A percentile compares a stretch with the other conserved stretches of the same genome.
Conservation (phyloP, 2,329 filamentous ascomycete genomes). For the Phoma herbarum region DNA sequence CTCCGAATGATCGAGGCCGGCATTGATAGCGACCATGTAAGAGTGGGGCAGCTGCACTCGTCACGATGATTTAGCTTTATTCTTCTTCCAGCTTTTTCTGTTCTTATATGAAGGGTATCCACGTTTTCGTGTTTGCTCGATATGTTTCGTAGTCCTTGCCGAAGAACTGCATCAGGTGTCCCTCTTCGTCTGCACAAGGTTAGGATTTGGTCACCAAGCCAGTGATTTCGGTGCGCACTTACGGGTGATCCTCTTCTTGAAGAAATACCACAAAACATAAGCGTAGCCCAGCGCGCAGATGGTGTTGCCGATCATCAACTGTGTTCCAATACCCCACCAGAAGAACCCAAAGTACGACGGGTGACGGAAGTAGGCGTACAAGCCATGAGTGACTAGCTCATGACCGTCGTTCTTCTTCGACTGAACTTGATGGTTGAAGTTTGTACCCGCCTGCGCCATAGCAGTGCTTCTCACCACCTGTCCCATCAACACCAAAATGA, state of each 20-base stretch:
- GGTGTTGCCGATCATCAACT: conserved; percentile 85
- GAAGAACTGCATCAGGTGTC: conserved; percentile 81
- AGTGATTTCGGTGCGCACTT: conserved; percentile 42
- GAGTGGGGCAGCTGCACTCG: neutral
- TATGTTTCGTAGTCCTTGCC: conserved; percentile 82
- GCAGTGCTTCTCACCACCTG: conserved; percentile 81
- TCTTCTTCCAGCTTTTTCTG: neutral
- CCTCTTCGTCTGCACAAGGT: conserved; percentile 72
- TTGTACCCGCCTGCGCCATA: conserved; percentile 87
- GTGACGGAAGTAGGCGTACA: conserved; percentile 81
- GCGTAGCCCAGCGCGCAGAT: conserved; percentile 79
- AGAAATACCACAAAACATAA: conserved; percentile 85
- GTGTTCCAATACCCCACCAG: conserved; percentile 96
- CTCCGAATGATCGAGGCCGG: neutral
- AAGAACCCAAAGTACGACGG: conserved; percentile 98
- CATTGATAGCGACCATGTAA: neutral
- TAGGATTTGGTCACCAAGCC: neutral
- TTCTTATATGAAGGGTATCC: conserved; percentile 76
- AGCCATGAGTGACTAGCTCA: conserved; percentile 79
- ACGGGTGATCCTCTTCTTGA: conserved; percentile 74
- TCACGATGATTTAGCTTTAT: neutral
- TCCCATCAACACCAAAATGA: conserved; percentile 71
- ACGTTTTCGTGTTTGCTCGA: conserved; percentile 72
- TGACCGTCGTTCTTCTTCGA: conserved; percentile 73
- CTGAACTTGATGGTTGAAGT: conserved; percentile 89